These are phyloP conservation scores for Diutina ranongensis DNA, from an alignment of 1,139 yeast genomes.

Conservation along the genomic window DNA sequence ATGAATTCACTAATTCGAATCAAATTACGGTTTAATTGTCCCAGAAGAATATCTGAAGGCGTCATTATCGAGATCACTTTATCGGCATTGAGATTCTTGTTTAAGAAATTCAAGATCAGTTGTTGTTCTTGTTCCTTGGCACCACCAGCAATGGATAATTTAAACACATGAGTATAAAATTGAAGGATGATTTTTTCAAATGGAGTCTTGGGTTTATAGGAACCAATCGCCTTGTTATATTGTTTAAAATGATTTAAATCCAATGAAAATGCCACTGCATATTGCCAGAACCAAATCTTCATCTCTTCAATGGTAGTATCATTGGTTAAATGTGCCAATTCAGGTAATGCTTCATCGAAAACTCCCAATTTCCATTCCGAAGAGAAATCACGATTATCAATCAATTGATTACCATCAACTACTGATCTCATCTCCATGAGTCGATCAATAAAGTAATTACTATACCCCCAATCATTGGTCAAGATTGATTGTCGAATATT, in stretches of 20 bases:
- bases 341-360: conserved; percentile 5
- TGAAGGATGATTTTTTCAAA: background rate
- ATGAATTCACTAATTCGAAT: conserved; percentile 17
- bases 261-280: background rate
- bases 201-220: background rate
- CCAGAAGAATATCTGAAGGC: conserved; percentile 11
- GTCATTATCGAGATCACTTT: conserved; percentile 14
- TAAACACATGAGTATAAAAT: background rate
- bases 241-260: background rate
- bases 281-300: background rate
- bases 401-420: conserved; percentile 5
- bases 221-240: background rate
- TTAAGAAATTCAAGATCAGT: conserved; percentile 19
- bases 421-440: background rate
- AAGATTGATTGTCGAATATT: conserved; percentile 24
- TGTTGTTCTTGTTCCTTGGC: conserved; percentile 13
- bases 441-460: background rate
- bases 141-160: background rate
- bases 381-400: conserved; percentile 11
- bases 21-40: conserved; percentile 17
- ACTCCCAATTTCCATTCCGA: conserved; percentile 11
- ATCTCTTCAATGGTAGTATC: background rate
- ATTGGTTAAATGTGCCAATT: conserved; percentile 4
- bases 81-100: conserved; percentile 21
- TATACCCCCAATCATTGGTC: conserved; percentile 15